These are phyloP conservation scores for Aureobasidium sp. DNA, from an alignment of 2,329 filamentous ascomycete genomes.

Conservation along the genomic window DNA sequence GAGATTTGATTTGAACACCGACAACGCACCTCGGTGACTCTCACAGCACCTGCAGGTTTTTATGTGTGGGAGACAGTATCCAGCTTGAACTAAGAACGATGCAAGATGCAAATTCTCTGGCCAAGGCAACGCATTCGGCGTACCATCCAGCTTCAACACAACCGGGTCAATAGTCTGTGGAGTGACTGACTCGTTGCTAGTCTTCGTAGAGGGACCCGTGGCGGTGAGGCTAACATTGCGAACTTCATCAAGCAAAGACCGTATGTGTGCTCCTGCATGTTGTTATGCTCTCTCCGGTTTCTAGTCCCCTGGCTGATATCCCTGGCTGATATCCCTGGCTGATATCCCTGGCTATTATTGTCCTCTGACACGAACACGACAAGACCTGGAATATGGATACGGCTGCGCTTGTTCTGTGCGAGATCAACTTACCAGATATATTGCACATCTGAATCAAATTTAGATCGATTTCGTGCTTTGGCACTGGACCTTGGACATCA, in stretches of 20 bases:
- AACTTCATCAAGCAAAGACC: background rate
- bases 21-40: background rate
- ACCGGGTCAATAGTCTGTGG: background rate
- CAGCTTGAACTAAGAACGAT: background rate
- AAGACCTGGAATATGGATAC: background rate
- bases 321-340: background rate
- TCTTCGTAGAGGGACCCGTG: background rate
- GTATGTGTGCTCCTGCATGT: background rate
- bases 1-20: background rate
- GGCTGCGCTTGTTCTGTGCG: background rate
- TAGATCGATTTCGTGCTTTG: slow-evolving; percentile 1
- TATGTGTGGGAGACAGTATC: background rate
- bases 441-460: background rate
- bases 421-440: background rate
- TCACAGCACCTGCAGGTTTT: background rate
- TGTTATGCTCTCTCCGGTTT: background rate
- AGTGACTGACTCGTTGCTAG: background rate
- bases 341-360: background rate
- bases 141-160: background rate
- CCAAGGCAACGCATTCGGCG: background rate
- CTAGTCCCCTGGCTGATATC: background rate
- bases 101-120: background rate
- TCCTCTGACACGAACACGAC: background rate
- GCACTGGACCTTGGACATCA: background rate
- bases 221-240: background rate